A percentile compares a stretch with the other conserved stretches of the same genome.
phyloP scores from a whole-genome alignment of 2,329 filamentous ascomycete species.

The Pestalotiopsis sp. region DNA sequence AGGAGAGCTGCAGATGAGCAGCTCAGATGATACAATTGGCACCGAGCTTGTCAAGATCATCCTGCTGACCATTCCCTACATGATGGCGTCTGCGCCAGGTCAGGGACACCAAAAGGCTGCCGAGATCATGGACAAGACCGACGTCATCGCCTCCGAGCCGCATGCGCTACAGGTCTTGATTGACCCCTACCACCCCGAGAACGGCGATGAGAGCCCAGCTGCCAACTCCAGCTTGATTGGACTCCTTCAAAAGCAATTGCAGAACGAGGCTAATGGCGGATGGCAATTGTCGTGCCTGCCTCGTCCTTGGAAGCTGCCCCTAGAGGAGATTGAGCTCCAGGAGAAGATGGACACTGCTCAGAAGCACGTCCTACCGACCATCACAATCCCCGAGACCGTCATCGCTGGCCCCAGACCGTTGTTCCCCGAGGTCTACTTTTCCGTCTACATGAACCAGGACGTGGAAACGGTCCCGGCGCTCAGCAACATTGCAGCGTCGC shows the following conservation, averaged over 20 bases:
- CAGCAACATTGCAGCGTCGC: conserved; percentile 74
- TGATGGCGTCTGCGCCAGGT: conserved; percentile 73
- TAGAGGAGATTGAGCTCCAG: conserved; percentile 62
- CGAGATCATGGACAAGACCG: conserved; percentile 88
- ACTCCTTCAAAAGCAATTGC: conserved; percentile 84
- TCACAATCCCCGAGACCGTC: conserved; percentile 76
- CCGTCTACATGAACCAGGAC: conserved; percentile 86
- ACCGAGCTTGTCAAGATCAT: conserved; percentile 97
- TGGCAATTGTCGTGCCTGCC: conserved; percentile 76
- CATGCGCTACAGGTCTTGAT: conserved; percentile 84
- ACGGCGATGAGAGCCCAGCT: conserved; percentile 63
- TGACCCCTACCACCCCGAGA: conserved; percentile 76
- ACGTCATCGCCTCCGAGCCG: conserved; percentile 88
- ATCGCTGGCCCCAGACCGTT: conserved; percentile 74
- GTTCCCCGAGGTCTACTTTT: conserved; percentile 93
- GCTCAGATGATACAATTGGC: conserved; percentile 81
- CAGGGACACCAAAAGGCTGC: conserved; percentile 71
- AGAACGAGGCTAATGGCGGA: conserved; percentile 70
- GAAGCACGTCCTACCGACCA: conserved; percentile 78
- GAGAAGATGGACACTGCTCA: conserved; percentile 60
- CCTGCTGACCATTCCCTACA: conserved; percentile 89
- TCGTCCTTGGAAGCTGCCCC: conserved; percentile 67
- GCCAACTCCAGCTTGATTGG: conserved; percentile 72
- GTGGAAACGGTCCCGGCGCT: conserved; percentile 84
- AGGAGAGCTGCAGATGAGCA: conserved; percentile 90